phyloP scores from a whole-genome alignment of 495 filamentous ascomycete genomes.

The Ramalina peruviana region DNA sequence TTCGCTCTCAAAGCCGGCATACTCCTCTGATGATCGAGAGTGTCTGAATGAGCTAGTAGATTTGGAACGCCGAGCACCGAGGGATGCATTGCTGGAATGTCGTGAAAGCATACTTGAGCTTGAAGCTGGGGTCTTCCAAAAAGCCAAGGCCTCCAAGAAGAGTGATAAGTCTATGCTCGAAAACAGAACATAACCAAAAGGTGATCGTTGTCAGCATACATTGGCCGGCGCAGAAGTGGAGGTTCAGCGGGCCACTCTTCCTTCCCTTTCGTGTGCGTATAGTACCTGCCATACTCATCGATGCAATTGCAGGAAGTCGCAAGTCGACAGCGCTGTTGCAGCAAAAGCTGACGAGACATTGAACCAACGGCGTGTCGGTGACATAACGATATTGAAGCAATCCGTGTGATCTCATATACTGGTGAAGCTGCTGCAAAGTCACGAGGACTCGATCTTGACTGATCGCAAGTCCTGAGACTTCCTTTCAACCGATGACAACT shows the following conservation, averaged over 20 bases:
- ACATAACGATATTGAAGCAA: background rate
- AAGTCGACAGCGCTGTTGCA: background rate
- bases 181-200: constrained; percentile 9
- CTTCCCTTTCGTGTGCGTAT: too few relatives aligned
- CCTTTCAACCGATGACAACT: constrained; percentile 19
- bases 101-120: constrained; percentile 31
- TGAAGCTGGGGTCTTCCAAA: background rate
- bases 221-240: background rate
- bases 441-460: background rate
- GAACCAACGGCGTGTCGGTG: too few relatives aligned
- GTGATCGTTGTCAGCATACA: too few relatives aligned
- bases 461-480: background rate
- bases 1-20: constrained; percentile 35
- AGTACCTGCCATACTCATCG: too few relatives aligned
- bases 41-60: constrained; percentile 47
- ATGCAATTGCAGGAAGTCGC: background rate
- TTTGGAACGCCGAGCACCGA: constrained; percentile 42
- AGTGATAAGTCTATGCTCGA: constrained; percentile 6
- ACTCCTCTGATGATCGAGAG: constrained; percentile 11
- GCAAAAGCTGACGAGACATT: too few relatives aligned
- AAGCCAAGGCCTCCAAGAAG: background rate
- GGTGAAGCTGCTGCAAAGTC: too few relatives aligned
- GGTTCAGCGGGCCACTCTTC: too few relatives aligned
- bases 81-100: constrained; percentile 27
- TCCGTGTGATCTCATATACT: background rate